These are phyloP conservation scores for Schizophyllum amplum DNA, from an alignment of 1,284 basidiomycete species.

Conservation along the genomic window DNA sequence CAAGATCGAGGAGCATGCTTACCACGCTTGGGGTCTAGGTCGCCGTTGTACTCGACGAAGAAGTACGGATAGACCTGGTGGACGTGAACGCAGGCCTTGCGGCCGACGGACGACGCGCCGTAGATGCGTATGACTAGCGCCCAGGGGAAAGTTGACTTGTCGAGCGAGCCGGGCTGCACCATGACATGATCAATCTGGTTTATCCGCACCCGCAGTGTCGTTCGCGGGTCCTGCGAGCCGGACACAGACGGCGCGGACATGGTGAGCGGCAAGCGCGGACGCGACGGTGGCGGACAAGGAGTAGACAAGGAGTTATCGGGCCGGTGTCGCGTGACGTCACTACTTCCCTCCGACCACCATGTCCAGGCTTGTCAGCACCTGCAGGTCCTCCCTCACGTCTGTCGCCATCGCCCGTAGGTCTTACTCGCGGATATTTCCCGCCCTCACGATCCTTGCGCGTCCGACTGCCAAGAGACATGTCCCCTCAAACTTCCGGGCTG, in stretches of 20 bases:
- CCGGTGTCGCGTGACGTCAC: not conserved
- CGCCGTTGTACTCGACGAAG: constrained; percentile 61
- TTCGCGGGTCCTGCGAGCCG: not conserved
- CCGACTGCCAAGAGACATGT: not conserved
- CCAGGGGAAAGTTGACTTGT: constrained; percentile 51
- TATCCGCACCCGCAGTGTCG: constrained; percentile 34
- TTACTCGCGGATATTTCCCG: not conserved
- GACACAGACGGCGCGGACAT: not conserved
- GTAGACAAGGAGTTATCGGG: not conserved
- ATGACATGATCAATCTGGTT: constrained; percentile 63
- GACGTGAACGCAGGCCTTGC: constrained; percentile 82
- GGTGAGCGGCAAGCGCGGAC: no score
- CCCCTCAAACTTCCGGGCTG: constrained; percentile 7
- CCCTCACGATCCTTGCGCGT: not conserved
- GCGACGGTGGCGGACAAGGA: not conserved
- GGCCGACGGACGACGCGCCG: constrained; percentile 71
- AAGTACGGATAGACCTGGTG: constrained; percentile 86
- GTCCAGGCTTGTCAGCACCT: not conserved
- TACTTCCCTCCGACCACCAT: not conserved
- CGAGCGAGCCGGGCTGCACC: constrained; percentile 46
- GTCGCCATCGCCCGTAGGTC: not conserved
- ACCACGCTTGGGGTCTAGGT: constrained; percentile 38
- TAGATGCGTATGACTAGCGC: constrained; percentile 85
- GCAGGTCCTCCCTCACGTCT: not conserved
- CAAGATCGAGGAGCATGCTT: constrained; percentile 9